A percentile compares a stretch with the other conserved stretches of the same genome.
These are phyloP conservation scores for Tetrapisispora fleetii DNA, from an alignment of 805 yeast genomes.

Conservation along the genomic window DNA sequence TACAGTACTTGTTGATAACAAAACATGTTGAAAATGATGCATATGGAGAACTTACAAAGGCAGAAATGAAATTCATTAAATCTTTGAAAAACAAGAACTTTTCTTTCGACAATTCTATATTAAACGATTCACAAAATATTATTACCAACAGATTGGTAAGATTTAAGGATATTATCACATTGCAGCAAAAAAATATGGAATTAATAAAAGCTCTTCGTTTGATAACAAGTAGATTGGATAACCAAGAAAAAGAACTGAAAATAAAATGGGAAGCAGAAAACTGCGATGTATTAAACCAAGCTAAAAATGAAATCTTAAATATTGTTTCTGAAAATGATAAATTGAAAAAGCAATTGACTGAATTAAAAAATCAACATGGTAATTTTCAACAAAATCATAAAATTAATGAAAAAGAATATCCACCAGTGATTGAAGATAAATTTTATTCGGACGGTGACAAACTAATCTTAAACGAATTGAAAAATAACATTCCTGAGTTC, in stretches of 20 bases:
- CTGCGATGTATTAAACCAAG: constrained; percentile 43
- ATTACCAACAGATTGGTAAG: constrained; percentile 65
- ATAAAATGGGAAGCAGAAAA: constrained; percentile 13
- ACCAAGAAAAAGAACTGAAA: constrained; percentile 35
- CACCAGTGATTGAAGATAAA: neutral
- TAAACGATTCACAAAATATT: constrained; percentile 54
- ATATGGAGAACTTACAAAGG: constrained; percentile 38
- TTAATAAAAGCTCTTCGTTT: constrained; percentile 48
- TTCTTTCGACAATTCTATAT: neutral
- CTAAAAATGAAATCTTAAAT: constrained; percentile 56
- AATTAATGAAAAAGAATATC: neutral
- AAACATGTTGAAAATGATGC: constrained; percentile 45
- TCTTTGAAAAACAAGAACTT: constrained; percentile 32
- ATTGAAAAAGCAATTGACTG: constrained; percentile 41
- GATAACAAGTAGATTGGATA: constrained; percentile 60
- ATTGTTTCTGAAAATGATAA: constrained; percentile 49
- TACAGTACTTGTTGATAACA: constrained; percentile 62
- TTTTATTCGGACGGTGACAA: neutral
- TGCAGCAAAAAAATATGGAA: constrained; percentile 66
- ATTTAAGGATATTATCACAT: constrained; percentile 55
- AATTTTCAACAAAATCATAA: neutral
- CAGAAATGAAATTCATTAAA: constrained; percentile 55
- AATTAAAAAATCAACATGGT: constrained; percentile 25
- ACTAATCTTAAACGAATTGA: constrained; percentile 20
- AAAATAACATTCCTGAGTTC: constrained; percentile 14